Evolutionary conservation across 495 filamentous ascomycete species (phyloP).

Genomic region (Penicillium canescens): DNA sequence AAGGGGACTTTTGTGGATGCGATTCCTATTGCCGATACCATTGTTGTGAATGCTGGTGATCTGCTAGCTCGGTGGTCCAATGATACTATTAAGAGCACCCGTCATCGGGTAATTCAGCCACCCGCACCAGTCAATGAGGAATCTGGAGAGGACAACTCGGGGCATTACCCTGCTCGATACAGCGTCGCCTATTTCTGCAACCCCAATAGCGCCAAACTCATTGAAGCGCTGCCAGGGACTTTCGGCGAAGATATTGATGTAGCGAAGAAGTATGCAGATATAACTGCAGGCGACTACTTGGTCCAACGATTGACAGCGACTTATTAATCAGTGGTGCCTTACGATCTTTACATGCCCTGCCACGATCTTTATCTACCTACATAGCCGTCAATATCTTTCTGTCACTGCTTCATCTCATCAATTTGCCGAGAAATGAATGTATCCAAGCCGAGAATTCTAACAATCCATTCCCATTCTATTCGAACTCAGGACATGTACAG

Average conservation of each 20-base stretch:
- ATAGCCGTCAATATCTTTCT: no score
- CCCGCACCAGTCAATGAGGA: slow-evolving; percentile 37
- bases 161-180: slow-evolving; percentile 46
- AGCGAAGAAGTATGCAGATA: slow-evolving; percentile 74
- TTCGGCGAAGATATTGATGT: slow-evolving; percentile 59
- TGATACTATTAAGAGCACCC: slow-evolving; percentile 82
- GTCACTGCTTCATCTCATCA: no score
- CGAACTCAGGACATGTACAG: background rate
- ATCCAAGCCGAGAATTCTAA: background rate
- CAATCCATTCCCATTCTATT: background rate
- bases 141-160: slow-evolving; percentile 15
- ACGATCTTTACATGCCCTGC: background rate
- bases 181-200: slow-evolving; percentile 84
- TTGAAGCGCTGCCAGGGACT: slow-evolving; percentile 87
- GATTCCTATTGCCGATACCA: slow-evolving; percentile 76
- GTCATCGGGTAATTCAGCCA: slow-evolving; percentile 88
- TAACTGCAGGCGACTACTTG: slow-evolving; percentile 82
- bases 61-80: slow-evolving; percentile 88
- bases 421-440: no score
- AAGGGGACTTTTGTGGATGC: slow-evolving; percentile 80
- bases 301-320: slow-evolving; percentile 77
- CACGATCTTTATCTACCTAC: no score
- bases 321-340: slow-evolving; percentile 35
- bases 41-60: slow-evolving; percentile 92
- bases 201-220: slow-evolving; percentile 74